Evolutionary conservation across 441 rosid genomes (phyloP), one percentile per base, ranked within the genome.

Genomic region (Isatis lusitanica): DNA sequence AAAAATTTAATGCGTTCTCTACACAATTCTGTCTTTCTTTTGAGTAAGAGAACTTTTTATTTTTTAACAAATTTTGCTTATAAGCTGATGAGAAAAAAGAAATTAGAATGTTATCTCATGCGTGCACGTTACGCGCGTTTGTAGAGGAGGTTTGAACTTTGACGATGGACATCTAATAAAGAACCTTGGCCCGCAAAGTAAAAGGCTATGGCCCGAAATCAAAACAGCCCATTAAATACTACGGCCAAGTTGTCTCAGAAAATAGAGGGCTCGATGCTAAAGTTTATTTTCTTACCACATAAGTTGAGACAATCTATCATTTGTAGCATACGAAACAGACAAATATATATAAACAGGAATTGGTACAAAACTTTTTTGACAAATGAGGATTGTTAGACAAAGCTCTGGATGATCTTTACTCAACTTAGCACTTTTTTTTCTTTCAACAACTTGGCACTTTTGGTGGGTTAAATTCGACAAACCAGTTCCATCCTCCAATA

Each of bases 391-490:
- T 52, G 58, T 12, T 31, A 55, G 50, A 44, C 21, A 11, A 44
- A 47, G 15, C 0, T 12, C 35, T 30, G 11, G 35, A 42, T 24
- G 53, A 12, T 67, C 38, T 68, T 56, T 68, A 68, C 64, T 51
- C 63, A 74, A 67, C 30, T 18, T 74, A 47, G 31, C 57, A 55
- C 46, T 43, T 55, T 65, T 42, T 42, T 42, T 42, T 42, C 11
- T 44, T 44, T 26, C 51, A 47, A 47, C 52, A 47, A 47, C 52
- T 18, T 66, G 62, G 21, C 52, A 59, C 35, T 60, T 21, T 60
- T 74, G 53, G 21, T 51, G 57, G 63, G 68, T 60, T 43, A 60
- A n/a, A 40, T 67, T 74, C 42, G 63, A 60, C 73, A 30, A n/a
- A 31, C 12, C 21, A 74, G 31, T 50, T 30, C 5, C 47, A 66